Percentiles rank a stretch among this genome's conserved stretches.
Evolutionary conservation across 345 rosid genomes (phyloP).

Genomic region (Barbarea vulgaris): DNA sequence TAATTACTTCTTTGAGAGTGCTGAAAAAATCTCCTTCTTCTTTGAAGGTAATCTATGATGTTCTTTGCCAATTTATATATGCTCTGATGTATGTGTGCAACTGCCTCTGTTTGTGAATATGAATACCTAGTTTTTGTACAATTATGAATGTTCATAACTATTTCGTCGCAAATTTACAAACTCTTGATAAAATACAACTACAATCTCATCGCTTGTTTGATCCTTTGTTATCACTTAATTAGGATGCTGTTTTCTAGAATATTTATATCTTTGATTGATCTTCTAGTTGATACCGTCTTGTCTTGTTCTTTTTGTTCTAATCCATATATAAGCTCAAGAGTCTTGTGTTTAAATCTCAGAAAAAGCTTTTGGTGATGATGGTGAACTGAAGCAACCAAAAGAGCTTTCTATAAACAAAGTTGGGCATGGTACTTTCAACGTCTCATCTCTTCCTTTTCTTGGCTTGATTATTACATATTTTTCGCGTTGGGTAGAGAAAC

Average conservation of each 20-base stretch:
- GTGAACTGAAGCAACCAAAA: conserved; percentile 77
- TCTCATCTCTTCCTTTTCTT: background rate
- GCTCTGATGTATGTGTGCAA: no score
- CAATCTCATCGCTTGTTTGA: background rate
- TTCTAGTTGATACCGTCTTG: background rate
- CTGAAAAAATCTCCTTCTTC: conserved; percentile 83
- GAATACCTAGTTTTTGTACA: background rate
- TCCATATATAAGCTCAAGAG: background rate
- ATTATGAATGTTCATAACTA: background rate
- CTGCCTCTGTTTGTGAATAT: background rate
- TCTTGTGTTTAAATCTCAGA: conserved; percentile 48
- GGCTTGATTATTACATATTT: no score
- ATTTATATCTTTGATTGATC: background rate
- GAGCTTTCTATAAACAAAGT: conserved; percentile 92
- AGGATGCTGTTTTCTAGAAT: background rate
- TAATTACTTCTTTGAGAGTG: conserved; percentile 89
- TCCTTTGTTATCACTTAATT: no score
- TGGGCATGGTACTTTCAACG: conserved; percentile 68
- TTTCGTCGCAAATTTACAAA: background rate
- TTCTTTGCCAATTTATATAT: background rate
- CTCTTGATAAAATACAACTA: background rate
- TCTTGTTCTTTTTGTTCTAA: background rate
- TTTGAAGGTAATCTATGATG: conserved; percentile 70
- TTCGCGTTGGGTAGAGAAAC: background rate
- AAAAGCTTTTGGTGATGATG: conserved; percentile 85